Evolutionary conservation across 2,329 filamentous ascomycete genomes (phyloP), one percentile per base, ranked within the genome.

Genomic region (Colletotrichum godetiae): DNA sequence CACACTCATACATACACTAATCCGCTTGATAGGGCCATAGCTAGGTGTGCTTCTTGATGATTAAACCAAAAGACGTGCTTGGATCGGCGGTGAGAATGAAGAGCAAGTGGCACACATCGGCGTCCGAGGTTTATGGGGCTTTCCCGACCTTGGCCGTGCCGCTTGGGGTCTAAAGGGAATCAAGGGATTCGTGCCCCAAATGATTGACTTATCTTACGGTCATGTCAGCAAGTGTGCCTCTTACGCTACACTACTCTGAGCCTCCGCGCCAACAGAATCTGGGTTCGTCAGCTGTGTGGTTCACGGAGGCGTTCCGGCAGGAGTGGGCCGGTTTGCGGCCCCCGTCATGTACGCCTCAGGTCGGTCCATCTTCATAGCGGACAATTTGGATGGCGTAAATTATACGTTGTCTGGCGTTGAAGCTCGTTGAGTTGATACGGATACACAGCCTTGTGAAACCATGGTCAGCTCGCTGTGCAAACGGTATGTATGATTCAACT

Each of bases 171-270:
- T 42, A 15, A 19, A 22, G n/a, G 27, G 27, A 29, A 29, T 29
- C 27, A 49, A 22, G 7, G 19, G 42, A 22, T 22, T 49, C 19
- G 42, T 49, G 2, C 42, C 8, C 42, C 42, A 11, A 22, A 46
- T 29, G 22, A 11, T 15, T 49, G 42, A 19, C 42, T 19, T 49
- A 7, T 15, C 42, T 22, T 22, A 19, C 42, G 42, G 4, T 19
- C 42, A 29, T 52, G 37, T 13, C 35, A 52, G 12, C 60, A 31
- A 42, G 37, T 42, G 60, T 49, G 53, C 27, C 37, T 19, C 59
- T 65, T 59, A 65, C 31, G 67, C 58, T 65, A 70, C 55, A 59
- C 58, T 65, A 11, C 4, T 49, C 42, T 22, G 42, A 19, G 42
- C 42, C 4, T 49, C 42, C 19, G 19, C 42, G 42, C 42, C 42